phyloP scores from a whole-genome alignment of 192 early-diverging fungal species.

The Mortierella antarctica region DNA sequence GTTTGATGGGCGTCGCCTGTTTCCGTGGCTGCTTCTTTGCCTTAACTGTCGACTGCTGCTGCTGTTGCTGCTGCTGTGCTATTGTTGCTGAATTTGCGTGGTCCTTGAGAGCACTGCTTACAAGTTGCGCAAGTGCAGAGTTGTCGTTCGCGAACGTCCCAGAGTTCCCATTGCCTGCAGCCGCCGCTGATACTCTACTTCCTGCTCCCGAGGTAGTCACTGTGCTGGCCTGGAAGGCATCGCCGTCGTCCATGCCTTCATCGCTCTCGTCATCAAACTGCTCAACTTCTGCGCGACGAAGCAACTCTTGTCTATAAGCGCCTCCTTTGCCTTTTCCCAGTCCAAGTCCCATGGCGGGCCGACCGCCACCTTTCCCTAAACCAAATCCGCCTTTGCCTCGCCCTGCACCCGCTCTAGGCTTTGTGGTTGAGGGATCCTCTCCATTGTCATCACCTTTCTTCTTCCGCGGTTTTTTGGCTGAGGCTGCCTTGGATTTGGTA shows the following conservation, averaged over 20 bases:
- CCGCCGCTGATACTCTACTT: slow-evolving; percentile 5
- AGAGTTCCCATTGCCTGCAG: background rate
- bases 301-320: slow-evolving; percentile 44
- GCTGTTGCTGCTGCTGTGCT: slow-evolving; percentile 17
- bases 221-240: slow-evolving; percentile 2
- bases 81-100: slow-evolving; percentile 13
- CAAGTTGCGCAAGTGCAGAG: slow-evolving; percentile 32
- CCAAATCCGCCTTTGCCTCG: slow-evolving; percentile 44
- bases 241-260: slow-evolving; percentile 31
- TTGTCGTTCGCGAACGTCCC: slow-evolving; percentile 24
- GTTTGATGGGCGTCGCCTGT: slow-evolving; percentile 27
- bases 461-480: slow-evolving; percentile 41
- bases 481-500: slow-evolving; percentile 23
- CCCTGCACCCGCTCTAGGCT: slow-evolving; percentile 4
- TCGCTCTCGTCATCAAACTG: slow-evolving; percentile 45
- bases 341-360: slow-evolving; percentile 33
- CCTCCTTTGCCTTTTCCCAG: slow-evolving; percentile 50
- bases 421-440: background rate
- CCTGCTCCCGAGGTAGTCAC: background rate
- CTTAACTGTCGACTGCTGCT: slow-evolving; percentile 13
- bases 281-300: slow-evolving; percentile 42
- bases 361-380: slow-evolving; percentile 39
- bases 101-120: slow-evolving; percentile 35
- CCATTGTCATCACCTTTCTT: slow-evolving; percentile 33
- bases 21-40: slow-evolving; percentile 46